Conservation (phyloP, 2,329 filamentous ascomycete species). For the Colletotrichum liriopes region DNA sequence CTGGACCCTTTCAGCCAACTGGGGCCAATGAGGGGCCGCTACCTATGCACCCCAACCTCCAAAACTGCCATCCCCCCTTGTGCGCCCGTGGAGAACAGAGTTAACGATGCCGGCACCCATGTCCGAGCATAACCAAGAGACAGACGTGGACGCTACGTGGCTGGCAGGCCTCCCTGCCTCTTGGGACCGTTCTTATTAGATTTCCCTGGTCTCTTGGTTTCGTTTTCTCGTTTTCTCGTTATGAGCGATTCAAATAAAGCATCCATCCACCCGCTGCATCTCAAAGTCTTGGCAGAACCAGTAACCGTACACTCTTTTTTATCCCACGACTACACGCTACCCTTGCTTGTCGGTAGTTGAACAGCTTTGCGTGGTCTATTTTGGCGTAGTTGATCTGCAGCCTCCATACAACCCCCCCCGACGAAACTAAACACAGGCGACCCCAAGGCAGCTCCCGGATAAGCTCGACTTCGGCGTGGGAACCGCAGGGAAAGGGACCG, state of each 20-base stretch:
- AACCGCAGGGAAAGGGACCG: background rate
- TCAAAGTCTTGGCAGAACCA: conserved; percentile 25
- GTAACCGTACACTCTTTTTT: background rate
- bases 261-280: conserved; percentile 10
- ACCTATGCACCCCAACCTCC: conserved; percentile 1
- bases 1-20: background rate
- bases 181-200: conserved; percentile 2
- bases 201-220: background rate
- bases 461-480: background rate
- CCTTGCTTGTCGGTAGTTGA: conserved; percentile 7
- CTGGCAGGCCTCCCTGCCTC: conserved; percentile 24
- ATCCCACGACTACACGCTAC: background rate
- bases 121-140: conserved; percentile 20
- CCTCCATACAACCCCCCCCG: background rate
- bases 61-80: conserved; percentile 24
- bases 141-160: conserved; percentile 9
- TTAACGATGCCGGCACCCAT: conserved; percentile 24
- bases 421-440: background rate
- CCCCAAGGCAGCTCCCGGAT: background rate
- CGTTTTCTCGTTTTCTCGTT: background rate
- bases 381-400: conserved; percentile 40
- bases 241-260: conserved; percentile 36
- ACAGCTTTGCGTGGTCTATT: background rate
- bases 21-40: background rate
- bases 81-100: conserved; percentile 27